Percentiles rank a stretch among this genome's conserved stretches.
phyloP scores from a whole-genome alignment of 495 filamentous ascomycete genomes.

The Articulospora tetracladia region DNA sequence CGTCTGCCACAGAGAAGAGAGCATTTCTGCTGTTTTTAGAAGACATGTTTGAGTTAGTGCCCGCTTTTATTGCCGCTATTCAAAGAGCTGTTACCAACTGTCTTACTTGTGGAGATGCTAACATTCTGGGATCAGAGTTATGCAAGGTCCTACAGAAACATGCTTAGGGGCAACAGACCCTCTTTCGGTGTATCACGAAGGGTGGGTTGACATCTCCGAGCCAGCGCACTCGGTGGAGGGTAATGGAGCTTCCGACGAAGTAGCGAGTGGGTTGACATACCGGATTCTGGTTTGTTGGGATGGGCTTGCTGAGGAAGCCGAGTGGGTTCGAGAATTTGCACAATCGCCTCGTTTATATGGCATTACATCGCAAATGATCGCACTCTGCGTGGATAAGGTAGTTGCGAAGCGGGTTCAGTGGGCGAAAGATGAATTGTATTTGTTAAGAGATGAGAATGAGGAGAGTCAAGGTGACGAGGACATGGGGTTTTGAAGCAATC shows the following conservation, averaged over 20 bases:
- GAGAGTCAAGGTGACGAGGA: background rate
- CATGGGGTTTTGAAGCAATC: background rate
- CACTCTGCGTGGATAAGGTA: background rate
- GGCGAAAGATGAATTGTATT: background rate
- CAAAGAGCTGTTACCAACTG: background rate
- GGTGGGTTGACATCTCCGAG: background rate
- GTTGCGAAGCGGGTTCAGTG: background rate
- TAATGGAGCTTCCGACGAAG: background rate
- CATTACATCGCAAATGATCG: background rate
- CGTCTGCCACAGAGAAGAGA: background rate
- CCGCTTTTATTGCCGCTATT: background rate
- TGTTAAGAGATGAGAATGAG: background rate
- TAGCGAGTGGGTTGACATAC: background rate
- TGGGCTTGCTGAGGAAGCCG: background rate
- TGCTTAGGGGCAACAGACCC: background rate
- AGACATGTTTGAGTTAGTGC: background rate
- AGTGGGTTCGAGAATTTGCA: slow-evolving; percentile 1
- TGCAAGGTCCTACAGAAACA: background rate
- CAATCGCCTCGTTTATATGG: background rate
- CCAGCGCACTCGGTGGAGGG: background rate
- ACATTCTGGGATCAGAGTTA: background rate
- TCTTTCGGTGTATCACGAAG: background rate
- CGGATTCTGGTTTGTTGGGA: background rate
- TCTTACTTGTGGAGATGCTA: background rate
- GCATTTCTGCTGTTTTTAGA: slow-evolving; percentile 1